Conservation (phyloP, 176 grass and related monocot species). For the Hsuehochloa calcarea region DNA sequence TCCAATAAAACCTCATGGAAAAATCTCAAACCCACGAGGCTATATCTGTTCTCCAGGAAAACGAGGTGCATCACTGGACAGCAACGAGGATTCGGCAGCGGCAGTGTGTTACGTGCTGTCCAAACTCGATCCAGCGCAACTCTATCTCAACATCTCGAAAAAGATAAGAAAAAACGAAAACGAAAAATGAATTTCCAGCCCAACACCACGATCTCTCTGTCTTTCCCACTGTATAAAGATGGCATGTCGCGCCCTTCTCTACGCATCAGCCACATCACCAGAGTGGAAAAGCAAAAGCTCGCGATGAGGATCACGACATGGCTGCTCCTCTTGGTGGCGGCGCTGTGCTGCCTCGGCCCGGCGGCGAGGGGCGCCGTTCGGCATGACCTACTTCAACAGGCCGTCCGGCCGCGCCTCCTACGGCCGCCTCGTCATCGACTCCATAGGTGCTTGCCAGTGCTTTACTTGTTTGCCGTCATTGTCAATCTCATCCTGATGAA, state of each 20-base stretch:
- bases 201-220: background rate
- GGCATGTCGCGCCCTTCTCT: background rate
- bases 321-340: conserved; percentile 11
- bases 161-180: background rate
- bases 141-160: background rate
- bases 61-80: background rate
- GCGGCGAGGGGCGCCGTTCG: conserved; percentile 38
- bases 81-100: background rate
- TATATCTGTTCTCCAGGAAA: background rate
- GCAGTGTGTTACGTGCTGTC: background rate
- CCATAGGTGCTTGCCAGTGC: conserved; percentile 37
- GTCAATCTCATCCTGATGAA: background rate
- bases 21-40: background rate
- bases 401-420: conserved; percentile 67
- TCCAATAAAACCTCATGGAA: background rate
- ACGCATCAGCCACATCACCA: background rate
- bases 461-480: background rate
- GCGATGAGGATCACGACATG: background rate
- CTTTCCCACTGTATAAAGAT: background rate
- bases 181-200: background rate
- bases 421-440: conserved; percentile 76
- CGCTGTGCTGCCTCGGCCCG: background rate
- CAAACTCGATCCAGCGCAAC: background rate
- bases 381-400: conserved; percentile 63
- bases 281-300: background rate